A percentile compares a stretch with the other conserved stretches of the same genome.
Evolutionary conservation across 2,329 filamentous ascomycete species (phyloP).

Genomic region (Ceratocystis alfenasii): DNA sequence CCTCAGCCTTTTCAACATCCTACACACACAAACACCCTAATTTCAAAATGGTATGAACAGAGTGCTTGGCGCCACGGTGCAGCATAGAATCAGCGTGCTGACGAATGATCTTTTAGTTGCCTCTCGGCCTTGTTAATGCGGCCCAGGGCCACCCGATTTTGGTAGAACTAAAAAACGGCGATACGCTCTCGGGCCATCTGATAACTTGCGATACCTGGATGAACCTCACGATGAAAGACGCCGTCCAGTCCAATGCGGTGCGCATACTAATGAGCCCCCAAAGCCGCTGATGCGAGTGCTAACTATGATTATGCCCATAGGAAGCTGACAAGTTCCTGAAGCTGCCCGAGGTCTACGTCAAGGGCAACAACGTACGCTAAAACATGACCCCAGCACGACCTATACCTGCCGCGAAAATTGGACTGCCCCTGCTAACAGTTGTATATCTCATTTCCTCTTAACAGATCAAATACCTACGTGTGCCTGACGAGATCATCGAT

Average conservation of each 20-base stretch:
- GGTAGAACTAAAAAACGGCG: conserved; percentile 92
- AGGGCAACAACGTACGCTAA: conserved; percentile 80
- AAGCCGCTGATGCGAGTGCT: conserved; percentile 21
- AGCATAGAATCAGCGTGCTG: background rate
- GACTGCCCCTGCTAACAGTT: conserved; percentile 24
- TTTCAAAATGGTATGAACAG: conserved; percentile 5
- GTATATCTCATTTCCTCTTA: background rate
- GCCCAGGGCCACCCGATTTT: conserved; percentile 97
- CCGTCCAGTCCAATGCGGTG: conserved; percentile 85
- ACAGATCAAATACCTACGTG: conserved; percentile 95
- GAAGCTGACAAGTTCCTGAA: conserved; percentile 91
- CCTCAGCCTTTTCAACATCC: background rate
- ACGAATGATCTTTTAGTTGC: conserved; percentile 37
- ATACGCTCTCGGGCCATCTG: conserved; percentile 91
- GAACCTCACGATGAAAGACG: conserved; percentile 95
- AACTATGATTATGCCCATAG: conserved; percentile 32
- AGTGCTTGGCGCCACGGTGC: background rate
- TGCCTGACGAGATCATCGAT: conserved; percentile 94
- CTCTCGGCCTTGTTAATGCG: conserved; percentile 77
- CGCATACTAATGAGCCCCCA: conserved; percentile 24
- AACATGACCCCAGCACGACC: background rate
- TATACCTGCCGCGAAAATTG: background rate
- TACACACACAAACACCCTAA: background rate
- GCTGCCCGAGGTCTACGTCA: conserved; percentile 86
- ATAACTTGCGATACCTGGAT: conserved; percentile 99